Base-by-base conservation (phyloP, 2,329 filamentous ascomycete species). In the Hymenoscyphus occultus region DNA sequence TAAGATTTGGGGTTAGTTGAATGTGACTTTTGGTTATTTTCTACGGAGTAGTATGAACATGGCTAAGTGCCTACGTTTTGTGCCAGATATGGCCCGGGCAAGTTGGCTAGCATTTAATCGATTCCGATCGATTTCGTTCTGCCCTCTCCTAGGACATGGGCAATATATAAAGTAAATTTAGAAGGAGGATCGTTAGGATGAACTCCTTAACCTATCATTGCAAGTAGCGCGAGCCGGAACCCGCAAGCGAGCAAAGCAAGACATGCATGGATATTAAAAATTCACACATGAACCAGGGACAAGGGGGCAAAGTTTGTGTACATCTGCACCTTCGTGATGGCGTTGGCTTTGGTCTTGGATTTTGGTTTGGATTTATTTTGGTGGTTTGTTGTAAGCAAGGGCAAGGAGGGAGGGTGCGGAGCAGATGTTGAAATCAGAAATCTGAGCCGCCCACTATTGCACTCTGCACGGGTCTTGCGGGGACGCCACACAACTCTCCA, bases 111-210 rank as follows among this genome's bases (percentile, higher is more conserved):
- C 28, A 28, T 28, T 28, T 3, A 3, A 28, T 28, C 28, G 28
- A 28, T 28, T 28, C 28, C 28, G 3, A 28, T 28, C 28, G 28
- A 28, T 28, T 28, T 28, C 28, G 3, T 28, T 28, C 35, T 35
- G 35, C 9, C 35, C 35, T 35, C 35, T 35, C 5, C 9, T 6
- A 10, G 35, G 35, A 54, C 12, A 54, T 22, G 19, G 48, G 19
- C 22, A 54, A 13, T 54, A 54, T 28, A 19, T 12, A 51, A 54
- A 54, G 48, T 54, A 54, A 54, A 54, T 54, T 54, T 54, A 54
- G 48, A 28, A 51, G 19, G 48, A 22, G 48, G 22, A 13, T 54
- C 19, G 48, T 22, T 22, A 28, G 45, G 45, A 51, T 51, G n/a
- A 10, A 51, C 3, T 22, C n/a, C n/a, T 10, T 10, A n/a, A 51